Evolutionary conservation across 139 green algal species (phyloP), one percentile per base, ranked within the genome.

Genomic region (Limnomonas spitsbergensis): DNA sequence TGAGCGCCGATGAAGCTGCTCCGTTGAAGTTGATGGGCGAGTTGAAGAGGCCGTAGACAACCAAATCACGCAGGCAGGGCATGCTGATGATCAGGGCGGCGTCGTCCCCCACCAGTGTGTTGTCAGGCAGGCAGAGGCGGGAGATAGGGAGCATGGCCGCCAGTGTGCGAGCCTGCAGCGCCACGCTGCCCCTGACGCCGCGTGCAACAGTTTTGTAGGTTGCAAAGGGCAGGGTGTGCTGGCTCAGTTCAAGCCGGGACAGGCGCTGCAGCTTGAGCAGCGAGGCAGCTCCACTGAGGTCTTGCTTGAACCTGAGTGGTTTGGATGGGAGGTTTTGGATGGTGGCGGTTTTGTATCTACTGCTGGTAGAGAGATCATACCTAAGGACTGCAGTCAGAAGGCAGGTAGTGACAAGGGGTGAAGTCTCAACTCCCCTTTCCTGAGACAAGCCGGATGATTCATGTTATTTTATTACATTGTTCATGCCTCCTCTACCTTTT

Each of bases 191-290:
- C 14, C 47, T 14, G 47, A 61, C 47, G 20, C 47, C 47, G 14
- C 47, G 14, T 14, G 47, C 47, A 20, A 61, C 20, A 14, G 47
- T 61, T 20, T 20, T 61, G 47, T 61, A 61, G 14, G 47, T 61
- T 14, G 47, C 47, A 14, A 61, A 20, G 47, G 47, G 47, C 14
- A 61, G 47, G 47, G 14, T 61, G 47, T 61, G 47, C 47, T 61
- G 47, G 20, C 14, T 34, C n/a, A 72, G n/a, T 34, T 72, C n/a
- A 29, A 72, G n/a, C 24, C 9, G 24, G 9, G 66, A 34, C 24
- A 72, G 66, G n/a, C n/a, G 66, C 24, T 34, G 66, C 66, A 36
- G 66, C 14, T 34, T 20, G n/a, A 72, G 7, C n/a, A 72, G 66
- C 9, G 29, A 34, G n/a, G 29, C 47, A 61, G 47, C 47, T 29